phyloP scores from a whole-genome alignment of 768 basidiomycete species.

The Rhizopogon rudus region DNA sequence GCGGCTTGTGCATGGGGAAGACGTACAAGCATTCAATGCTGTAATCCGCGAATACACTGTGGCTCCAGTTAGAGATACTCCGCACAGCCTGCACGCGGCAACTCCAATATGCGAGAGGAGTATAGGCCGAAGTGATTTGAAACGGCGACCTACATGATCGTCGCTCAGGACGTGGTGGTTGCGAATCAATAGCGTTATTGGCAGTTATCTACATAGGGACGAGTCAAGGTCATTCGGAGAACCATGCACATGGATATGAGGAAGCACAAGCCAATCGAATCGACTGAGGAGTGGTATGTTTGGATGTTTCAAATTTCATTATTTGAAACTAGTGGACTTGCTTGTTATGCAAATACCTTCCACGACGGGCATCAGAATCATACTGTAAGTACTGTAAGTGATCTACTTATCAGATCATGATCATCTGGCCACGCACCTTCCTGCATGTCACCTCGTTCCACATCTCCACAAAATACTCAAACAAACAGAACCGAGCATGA shows the following conservation, averaged over 20 bases:
- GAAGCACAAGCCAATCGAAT: constrained; percentile 71
- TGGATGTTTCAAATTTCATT: background rate
- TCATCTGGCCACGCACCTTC: constrained; percentile 42
- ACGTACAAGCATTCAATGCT: constrained; percentile 92
- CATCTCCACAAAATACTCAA: constrained; percentile 88
- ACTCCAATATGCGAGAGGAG: constrained; percentile 39
- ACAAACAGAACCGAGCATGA: constrained; percentile 78
- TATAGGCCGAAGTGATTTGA: constrained; percentile 58
- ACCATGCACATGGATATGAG: constrained; percentile 52
- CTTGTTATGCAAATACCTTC: constrained; percentile 29
- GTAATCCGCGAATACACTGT: constrained; percentile 83
- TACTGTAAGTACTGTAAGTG: too few species aligned
- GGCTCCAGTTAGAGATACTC: constrained; percentile 90
- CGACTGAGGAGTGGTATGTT: constrained; percentile 28
- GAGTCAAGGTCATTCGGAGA: constrained; percentile 54
- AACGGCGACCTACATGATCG: too few species aligned
- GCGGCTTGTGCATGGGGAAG: background rate
- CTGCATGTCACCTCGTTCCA: constrained; percentile 90
- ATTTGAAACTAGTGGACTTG: constrained; percentile 25
- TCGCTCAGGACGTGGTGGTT: constrained; percentile 5
- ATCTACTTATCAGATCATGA: background rate
- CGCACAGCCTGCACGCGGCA: constrained; percentile 79
- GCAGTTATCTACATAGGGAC: constrained; percentile 38
- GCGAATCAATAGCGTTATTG: background rate
- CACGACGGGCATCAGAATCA: background rate